Base-by-base conservation (phyloP, 2,329 filamentous ascomycete genomes). In the Onygenales sp. region DNA sequence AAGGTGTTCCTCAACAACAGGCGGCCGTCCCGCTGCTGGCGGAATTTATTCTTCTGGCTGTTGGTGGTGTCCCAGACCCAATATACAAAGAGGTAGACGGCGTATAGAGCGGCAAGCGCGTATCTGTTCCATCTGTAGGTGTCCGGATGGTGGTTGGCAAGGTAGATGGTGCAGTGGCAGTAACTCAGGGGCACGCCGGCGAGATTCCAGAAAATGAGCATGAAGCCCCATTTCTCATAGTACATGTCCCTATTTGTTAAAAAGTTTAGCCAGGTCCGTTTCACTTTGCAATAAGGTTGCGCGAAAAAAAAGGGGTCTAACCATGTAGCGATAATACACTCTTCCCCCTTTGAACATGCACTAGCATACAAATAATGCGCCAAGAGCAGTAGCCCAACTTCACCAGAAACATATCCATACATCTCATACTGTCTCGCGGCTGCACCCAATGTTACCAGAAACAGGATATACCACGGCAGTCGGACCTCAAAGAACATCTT, bases 151-250 rank as follows among this genome's bases (percentile, higher is more conserved):
- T 94, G 89, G 71, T 87, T 91, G 60, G 89, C 89, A 50, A 95
- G 79, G 73, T 87, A 95, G 63, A 95, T 83, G 48, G 87, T 92
- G 79, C 87, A 93, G 77, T 95, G 90, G 75, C 89, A 95, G 79
- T 95, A 95, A 52, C 84, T 90, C 51, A 95, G 78, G 11, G 90
- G 90, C 31, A 95, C 90, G 60, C 90, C 90, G 46, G 90, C 89
- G 68, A 95, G 77, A 72, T 95, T 95, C 90, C 90, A 95, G 81
- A 95, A 95, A 70, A 94, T 94, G 60, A 95, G 81, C 90, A 95
- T 95, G 77, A 95, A 95, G 51, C 90, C 90, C 82, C 88, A 91
- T 75, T 95, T 95, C 78, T 95, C 90, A 64, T 89, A 92, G 77
- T 94, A 95, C 86, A 95, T 95, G 65, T 95, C 90, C 86, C 80